A percentile compares a stretch with the other conserved stretches of the same genome.
Conservation (phyloP, 768 basidiomycete species). For the Suillus luteus region DNA sequence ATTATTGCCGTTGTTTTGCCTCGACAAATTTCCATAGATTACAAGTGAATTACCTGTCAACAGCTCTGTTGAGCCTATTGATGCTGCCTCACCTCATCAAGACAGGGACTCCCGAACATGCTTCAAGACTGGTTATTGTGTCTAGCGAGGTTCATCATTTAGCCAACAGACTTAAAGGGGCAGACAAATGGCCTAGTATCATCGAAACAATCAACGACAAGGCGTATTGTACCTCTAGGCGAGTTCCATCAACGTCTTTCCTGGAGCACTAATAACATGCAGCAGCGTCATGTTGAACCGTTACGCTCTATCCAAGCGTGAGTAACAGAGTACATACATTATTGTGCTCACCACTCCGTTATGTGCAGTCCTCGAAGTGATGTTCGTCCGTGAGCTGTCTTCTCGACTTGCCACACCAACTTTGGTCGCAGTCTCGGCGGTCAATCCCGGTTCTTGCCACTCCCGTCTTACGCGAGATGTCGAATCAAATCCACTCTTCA, state of each 20-base stretch:
- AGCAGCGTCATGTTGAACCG: conserved; percentile 28
- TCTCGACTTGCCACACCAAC: conserved; percentile 30
- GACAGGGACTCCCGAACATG: conserved; percentile 23
- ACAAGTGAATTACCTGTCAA: conserved; percentile 40
- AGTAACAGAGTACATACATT: conserved; percentile 7
- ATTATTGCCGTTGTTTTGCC: background rate
- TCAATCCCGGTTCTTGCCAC: conserved; percentile 39
- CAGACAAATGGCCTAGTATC: conserved; percentile 26
- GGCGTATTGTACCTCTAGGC: conserved; percentile 30
- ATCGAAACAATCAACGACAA: conserved; percentile 31
- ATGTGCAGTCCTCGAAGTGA: conserved; percentile 34
- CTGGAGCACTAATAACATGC: conserved; percentile 2
- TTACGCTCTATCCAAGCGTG: conserved; percentile 30
- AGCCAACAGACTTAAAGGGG: conserved; percentile 16
- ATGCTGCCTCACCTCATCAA: conserved; percentile 38
- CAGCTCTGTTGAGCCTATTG: conserved; percentile 35
- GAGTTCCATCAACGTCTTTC: conserved; percentile 12
- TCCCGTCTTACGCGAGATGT: conserved; percentile 32
- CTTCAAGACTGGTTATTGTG: conserved; percentile 34
- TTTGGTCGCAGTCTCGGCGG: conserved; percentile 32
- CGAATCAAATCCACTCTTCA: conserved; percentile 14
- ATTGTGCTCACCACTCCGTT: background rate
- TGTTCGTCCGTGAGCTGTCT: conserved; percentile 39
- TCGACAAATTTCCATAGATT: conserved; percentile 24
- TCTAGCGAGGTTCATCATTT: conserved; percentile 32